Conservation (phyloP, 106 monocot species). For the Ottelia alismoides region DNA sequence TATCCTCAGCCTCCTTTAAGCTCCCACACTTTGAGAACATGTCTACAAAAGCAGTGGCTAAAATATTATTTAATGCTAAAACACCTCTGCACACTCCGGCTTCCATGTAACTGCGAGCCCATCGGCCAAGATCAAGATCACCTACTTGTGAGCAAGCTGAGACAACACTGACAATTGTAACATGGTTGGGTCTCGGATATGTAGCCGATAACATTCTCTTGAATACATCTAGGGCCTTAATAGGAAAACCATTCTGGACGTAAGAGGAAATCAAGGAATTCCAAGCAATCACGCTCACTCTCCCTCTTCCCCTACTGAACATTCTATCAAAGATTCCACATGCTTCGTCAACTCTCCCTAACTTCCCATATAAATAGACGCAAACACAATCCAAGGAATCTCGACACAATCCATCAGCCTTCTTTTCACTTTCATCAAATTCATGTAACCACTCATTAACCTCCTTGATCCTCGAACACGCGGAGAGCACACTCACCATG, state of each 20-base stretch:
- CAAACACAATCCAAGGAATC: slow-evolving; percentile 13
- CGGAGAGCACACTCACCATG: slow-evolving; percentile 22
- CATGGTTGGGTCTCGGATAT: slow-evolving; percentile 17
- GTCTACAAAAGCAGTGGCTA: slow-evolving; percentile 30
- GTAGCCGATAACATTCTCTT: slow-evolving; percentile 4
- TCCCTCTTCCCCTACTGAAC: slow-evolving; percentile 2
- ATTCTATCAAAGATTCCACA: slow-evolving; percentile 10
- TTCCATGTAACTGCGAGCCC: slow-evolving; percentile 19
- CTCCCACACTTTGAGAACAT: slow-evolving; percentile 38
- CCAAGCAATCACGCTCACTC: slow-evolving; percentile 16
- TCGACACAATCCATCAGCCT: background rate
- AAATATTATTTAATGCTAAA: slow-evolving; percentile 10
- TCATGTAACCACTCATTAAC: slow-evolving; percentile 9
- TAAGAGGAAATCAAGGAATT: slow-evolving; percentile 18
- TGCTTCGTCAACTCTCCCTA: slow-evolving; percentile 12
- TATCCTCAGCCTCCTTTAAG: slow-evolving; percentile 5
- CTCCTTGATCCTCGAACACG: slow-evolving; percentile 17
- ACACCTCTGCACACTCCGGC: background rate
- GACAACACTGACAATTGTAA: slow-evolving; percentile 20
- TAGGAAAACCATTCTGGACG: slow-evolving; percentile 7
- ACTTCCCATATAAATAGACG: slow-evolving; percentile 22
- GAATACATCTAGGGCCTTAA: slow-evolving; percentile 20
- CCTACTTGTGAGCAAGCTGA: slow-evolving; percentile 26
- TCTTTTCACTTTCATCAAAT: background rate
- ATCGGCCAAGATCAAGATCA: slow-evolving; percentile 22